Base-by-base conservation (phyloP, 208 protist species). In the Leishmania major region DNA sequence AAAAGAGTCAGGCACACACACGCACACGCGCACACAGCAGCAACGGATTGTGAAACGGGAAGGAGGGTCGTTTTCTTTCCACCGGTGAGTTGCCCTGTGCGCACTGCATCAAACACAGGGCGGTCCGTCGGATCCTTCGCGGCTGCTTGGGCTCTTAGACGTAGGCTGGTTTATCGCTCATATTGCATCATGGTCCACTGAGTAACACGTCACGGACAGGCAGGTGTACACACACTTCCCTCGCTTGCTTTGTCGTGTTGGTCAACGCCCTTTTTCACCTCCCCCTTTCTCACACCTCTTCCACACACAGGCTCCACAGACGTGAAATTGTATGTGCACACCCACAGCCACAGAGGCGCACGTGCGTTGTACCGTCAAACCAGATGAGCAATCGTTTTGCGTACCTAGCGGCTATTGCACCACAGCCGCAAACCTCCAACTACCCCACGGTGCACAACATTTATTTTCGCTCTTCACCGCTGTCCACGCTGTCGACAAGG, bases 371-470 rank as follows among this genome's bases (percentile, higher is more conserved):
- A 67, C 22, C 35, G 31, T 64, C 17, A 78, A 62, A 66, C 5
- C 59, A 28, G 4, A 62, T 22, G 78, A 77, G 40, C 69, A 77
- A 35, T 77, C 51, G 10, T 43, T 62, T 62, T 4, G 17, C 53
- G 35, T 55, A 13, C 25, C 31, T 13, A 55, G 75, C 37, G 43
- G 22, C 59, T 25, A 78, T 86, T 25, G 78, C 83, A 45, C 78
- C 78, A 22, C 83, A 86, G 53, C 53, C 73, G 74, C 83, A 86
- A 43, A 49, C 35, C 49, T 86, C 83, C 0, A 86, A 86, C 74
- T 86, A 86, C 57, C 28, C 73, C 8, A 86, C 83, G 2, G 78
- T 86, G 17, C 77, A 75, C 45, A 86, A 86, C 73, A 77, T 86
- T 49, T 35, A 57, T 19, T 86, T 86, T 25, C 82, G 82, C 0